Evolutionary conservation across 192 early-diverging fungal species (phyloP).

Genomic region (Backusella macrospora): DNA sequence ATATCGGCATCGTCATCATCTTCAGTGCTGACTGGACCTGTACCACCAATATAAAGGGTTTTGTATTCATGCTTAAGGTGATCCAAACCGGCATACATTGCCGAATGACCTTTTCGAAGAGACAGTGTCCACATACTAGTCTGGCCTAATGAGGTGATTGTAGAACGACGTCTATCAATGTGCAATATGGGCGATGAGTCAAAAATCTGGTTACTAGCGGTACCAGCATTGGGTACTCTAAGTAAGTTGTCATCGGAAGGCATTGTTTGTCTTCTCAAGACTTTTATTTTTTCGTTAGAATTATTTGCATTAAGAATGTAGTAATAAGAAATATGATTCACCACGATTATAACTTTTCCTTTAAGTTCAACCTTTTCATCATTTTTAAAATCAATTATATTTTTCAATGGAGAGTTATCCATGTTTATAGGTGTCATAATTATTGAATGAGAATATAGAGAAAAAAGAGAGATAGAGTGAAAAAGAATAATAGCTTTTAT

Average conservation of each 20-base stretch:
- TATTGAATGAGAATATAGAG: neutral
- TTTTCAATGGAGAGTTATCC: conserved; percentile 3
- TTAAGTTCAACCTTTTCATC: neutral
- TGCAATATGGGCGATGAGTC: conserved; percentile 36
- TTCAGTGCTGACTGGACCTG: conserved; percentile 62
- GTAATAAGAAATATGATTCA: conserved; percentile 53
- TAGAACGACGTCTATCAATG: conserved; percentile 26
- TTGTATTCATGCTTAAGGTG: conserved; percentile 62
- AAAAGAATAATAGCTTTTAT: conserved; percentile 4
- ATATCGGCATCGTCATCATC: conserved; percentile 60
- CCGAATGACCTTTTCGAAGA: conserved; percentile 79
- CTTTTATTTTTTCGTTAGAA: conserved; percentile 14
- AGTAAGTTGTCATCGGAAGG: conserved; percentile 3
- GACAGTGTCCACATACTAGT: conserved; percentile 29
- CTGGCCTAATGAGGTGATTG: conserved; percentile 14
- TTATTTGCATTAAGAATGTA: conserved; percentile 2
- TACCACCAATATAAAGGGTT: conserved; percentile 78
- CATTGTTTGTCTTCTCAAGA: neutral
- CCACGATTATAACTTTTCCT: conserved; percentile 52
- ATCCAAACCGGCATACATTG: conserved; percentile 84
- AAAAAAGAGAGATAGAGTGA: neutral
- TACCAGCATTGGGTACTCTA: neutral
- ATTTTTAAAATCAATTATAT: neutral
- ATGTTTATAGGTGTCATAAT: neutral
- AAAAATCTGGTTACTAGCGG: neutral